Percentiles rank a stretch among this genome's conserved stretches.
These are phyloP conservation scores for Aspergillus ochraceus DNA, from an alignment of 2,329 filamentous ascomycete genomes.

Conservation along the genomic window DNA sequence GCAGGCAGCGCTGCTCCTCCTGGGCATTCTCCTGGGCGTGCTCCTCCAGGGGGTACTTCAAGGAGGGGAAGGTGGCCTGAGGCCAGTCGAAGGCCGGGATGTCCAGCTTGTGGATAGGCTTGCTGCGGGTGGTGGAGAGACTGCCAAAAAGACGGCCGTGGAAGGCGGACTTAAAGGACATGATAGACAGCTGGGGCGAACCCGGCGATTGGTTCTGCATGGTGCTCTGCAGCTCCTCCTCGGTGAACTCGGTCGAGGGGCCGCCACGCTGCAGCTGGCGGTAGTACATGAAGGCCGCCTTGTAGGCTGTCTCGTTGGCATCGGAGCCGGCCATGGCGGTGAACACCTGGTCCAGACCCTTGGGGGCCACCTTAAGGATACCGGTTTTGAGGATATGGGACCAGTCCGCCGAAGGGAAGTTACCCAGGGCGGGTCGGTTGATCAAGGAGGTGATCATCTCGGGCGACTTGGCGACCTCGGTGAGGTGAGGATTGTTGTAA, in stretches of 20 bases:
- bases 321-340: constrained; percentile 87
- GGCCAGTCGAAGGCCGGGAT: constrained; percentile 96
- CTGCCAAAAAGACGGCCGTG: constrained; percentile 88
- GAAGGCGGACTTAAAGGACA: constrained; percentile 86
- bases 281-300: constrained; percentile 93
- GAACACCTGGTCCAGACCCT: constrained; percentile 84
- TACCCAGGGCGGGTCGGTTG: constrained; percentile 85
- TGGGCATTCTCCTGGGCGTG: constrained; percentile 77
- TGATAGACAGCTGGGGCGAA: constrained; percentile 75
- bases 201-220: constrained; percentile 84
- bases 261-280: constrained; percentile 80
- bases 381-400: constrained; percentile 74
- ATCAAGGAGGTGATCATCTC: constrained; percentile 80
- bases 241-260: constrained; percentile 72
- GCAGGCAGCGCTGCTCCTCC: constrained; percentile 77
- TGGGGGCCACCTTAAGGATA: constrained; percentile 78
- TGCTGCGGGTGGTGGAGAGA: constrained; percentile 85
- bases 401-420: constrained; percentile 88
- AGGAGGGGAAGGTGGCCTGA: constrained; percentile 77
- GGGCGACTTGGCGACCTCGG: constrained; percentile 67
- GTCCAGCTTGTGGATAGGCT: constrained; percentile 92
- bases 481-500: constrained; percentile 83
- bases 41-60: constrained; percentile 84
- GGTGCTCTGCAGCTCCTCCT: constrained; percentile 69
- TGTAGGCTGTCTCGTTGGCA: constrained; percentile 92